Percentiles rank a stretch among this genome's conserved stretches.
Conservation (phyloP, 2,329 filamentous ascomycete genomes). For the Xylaria sp. region DNA sequence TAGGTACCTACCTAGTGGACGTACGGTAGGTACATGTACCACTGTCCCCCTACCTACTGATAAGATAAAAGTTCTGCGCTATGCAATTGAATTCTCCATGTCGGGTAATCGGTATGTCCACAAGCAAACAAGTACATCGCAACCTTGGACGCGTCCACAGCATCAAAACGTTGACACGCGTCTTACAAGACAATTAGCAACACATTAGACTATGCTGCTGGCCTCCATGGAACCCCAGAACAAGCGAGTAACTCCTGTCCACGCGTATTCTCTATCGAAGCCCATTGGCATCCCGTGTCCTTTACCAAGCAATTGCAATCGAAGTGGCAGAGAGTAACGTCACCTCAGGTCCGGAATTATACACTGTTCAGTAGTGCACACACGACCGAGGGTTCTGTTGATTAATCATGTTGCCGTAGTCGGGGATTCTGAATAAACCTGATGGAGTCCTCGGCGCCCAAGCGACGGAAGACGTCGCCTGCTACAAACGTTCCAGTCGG, state of each 20-base stretch:
- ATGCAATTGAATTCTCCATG: too few species aligned
- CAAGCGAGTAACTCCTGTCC: background rate
- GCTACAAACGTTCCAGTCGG: conserved; percentile 47
- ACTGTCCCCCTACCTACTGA: background rate
- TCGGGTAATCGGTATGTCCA: too few species aligned
- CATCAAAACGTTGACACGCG: conserved; percentile 14
- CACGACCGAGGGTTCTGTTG: conserved; percentile 6
- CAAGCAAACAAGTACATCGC: background rate
- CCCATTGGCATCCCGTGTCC: background rate
- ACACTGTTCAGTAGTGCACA: background rate
- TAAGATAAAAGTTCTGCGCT: conserved; percentile 17
- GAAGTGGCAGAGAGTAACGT: background rate
- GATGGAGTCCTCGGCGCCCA: conserved; percentile 63
- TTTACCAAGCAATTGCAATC: background rate
- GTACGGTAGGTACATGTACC: background rate
- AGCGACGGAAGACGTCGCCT: conserved; percentile 66
- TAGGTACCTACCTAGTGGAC: background rate
- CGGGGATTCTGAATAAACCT: background rate
- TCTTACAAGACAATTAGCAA: conserved; percentile 6
- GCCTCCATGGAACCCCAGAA: background rate
- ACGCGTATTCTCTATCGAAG: background rate
- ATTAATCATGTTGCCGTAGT: conserved; percentile 13
- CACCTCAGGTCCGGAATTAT: background rate
- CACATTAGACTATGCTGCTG: background rate
- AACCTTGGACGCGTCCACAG: conserved; percentile 16